phyloP scores from a whole-genome alignment of 192 early-diverging fungal species.

The Backusella macrospora region DNA sequence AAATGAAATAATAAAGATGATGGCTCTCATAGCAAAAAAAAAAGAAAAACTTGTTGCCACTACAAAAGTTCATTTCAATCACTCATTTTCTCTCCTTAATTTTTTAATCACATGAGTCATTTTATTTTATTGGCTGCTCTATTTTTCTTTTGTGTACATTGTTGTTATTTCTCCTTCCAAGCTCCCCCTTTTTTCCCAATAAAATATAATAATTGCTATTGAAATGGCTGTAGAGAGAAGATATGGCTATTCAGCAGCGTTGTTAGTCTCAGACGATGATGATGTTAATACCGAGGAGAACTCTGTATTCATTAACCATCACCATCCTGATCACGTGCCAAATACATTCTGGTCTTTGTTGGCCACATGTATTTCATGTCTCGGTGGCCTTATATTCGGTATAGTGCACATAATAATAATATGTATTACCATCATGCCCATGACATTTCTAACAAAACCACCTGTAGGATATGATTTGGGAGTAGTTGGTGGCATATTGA shows the following conservation, averaged over 20 bases:
- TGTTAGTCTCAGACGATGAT: not conserved
- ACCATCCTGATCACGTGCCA: not conserved
- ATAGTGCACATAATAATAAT: not conserved
- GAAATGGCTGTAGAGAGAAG: constrained; percentile 1
- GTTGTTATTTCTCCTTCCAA: not conserved
- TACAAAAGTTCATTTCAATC: not conserved
- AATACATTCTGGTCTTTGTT: constrained; percentile 19
- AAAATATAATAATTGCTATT: constrained; percentile 2
- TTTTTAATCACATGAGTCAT: constrained; percentile 8
- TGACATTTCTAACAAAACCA: not conserved
- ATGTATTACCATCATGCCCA: not conserved
- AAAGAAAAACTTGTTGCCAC: too few species aligned
- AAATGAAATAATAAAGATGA: too few species aligned
- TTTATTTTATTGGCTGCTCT: not conserved
- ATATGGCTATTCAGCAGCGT: not conserved
- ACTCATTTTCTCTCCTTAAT: not conserved
- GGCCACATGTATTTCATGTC: constrained; percentile 11
- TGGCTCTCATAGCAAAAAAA: too few species aligned
- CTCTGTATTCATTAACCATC: not conserved
- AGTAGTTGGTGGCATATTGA: constrained; percentile 24
- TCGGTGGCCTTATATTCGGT: constrained; percentile 25
- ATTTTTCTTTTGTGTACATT: not conserved
- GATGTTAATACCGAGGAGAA: not conserved
- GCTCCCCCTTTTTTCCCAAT: not conserved
- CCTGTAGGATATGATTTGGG: constrained; percentile 24